Conservation (phyloP, 2,329 filamentous ascomycete genomes). For the Nemania sp. region DNA sequence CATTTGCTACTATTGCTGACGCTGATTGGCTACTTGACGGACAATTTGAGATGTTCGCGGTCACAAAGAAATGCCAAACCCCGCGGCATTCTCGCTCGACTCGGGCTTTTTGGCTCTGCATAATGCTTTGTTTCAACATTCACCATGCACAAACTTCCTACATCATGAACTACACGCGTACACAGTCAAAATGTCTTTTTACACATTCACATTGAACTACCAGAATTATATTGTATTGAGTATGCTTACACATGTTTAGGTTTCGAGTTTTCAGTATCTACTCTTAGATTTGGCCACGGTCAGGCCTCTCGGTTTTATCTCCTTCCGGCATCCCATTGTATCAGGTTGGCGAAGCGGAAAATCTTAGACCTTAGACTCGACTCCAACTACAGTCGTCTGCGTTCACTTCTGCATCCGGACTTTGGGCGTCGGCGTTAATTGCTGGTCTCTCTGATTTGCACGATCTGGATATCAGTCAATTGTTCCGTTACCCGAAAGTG, state of each 20-base stretch:
- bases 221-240: neutral
- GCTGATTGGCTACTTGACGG: neutral
- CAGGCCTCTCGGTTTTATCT: constrained; percentile 23
- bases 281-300: constrained; percentile 18
- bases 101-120: too few species aligned
- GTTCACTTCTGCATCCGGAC: constrained; percentile 37
- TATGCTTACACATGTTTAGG: constrained; percentile 16
- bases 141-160: too few species aligned
- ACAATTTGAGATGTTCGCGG: too few species aligned
- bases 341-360: constrained; percentile 26
- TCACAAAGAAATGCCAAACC: too few species aligned
- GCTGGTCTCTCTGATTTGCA: constrained; percentile 38
- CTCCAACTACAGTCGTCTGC: constrained; percentile 38
- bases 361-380: constrained; percentile 30
- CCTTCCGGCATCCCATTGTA: constrained; percentile 23
- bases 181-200: too few species aligned
- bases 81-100: too few species aligned
- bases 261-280: constrained; percentile 21
- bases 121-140: too few species aligned
- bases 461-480: constrained; percentile 39
- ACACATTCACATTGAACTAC: too few species aligned
- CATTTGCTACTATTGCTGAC: neutral
- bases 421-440: constrained; percentile 42
- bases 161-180: too few species aligned
- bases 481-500: constrained; percentile 32